Evolutionary conservation across 73 alveolate species (phyloP).

Genomic region (Blepharisma japonicum): DNA sequence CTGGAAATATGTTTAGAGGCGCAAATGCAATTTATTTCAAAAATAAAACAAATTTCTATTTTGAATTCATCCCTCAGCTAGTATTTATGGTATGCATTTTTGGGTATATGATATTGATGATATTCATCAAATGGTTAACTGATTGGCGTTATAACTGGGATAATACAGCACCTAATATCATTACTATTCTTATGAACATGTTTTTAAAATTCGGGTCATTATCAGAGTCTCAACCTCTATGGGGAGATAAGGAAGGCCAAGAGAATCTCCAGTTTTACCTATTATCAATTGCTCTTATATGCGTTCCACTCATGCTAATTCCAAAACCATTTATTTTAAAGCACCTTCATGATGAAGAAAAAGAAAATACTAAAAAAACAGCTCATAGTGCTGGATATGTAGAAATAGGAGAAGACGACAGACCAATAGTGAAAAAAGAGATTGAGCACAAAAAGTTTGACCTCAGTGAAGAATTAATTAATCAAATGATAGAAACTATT

Average conservation of each 20-base stretch:
- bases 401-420: slow-evolving; percentile 12
- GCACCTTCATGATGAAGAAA: slow-evolving; percentile 42
- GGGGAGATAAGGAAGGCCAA: slow-evolving; percentile 67
- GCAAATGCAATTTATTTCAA: slow-evolving; percentile 82
- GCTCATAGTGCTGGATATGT: neutral
- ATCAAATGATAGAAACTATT: slow-evolving; percentile 93
- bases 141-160: slow-evolving; percentile 68
- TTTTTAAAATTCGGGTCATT: slow-evolving; percentile 81
- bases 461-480: slow-evolving; percentile 85
- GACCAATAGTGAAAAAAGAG: slow-evolving; percentile 9
- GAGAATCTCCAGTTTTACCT: slow-evolving; percentile 63
- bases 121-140: slow-evolving; percentile 90
- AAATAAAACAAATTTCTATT: slow-evolving; percentile 67
- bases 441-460: slow-evolving; percentile 52
- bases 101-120: slow-evolving; percentile 92
- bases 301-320: slow-evolving; percentile 95
- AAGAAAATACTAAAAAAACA: no score
- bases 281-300: slow-evolving; percentile 70
- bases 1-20: slow-evolving; percentile 91
- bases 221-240: slow-evolving; percentile 67
- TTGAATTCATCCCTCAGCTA: slow-evolving; percentile 95
- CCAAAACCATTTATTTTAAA: slow-evolving; percentile 83
- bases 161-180: slow-evolving; percentile 89
- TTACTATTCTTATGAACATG: slow-evolving; percentile 87
- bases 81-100: slow-evolving; percentile 75